Conservation (phyloP, 768 basidiomycete species). For the Lepiota brunneoincarnata region DNA sequence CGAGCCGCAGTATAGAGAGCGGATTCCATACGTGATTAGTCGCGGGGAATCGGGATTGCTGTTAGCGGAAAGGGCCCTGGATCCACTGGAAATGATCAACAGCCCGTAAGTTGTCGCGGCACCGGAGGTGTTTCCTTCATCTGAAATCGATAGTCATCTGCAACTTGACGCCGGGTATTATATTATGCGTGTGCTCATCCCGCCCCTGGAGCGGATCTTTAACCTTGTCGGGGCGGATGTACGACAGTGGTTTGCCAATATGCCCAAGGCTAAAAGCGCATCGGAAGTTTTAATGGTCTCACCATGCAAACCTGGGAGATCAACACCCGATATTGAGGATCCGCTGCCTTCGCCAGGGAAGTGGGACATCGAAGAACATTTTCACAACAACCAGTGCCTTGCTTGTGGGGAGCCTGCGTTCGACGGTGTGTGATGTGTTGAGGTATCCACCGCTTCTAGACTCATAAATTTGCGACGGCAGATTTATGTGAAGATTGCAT, state of each 20-base stretch:
- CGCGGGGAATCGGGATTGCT: constrained; percentile 59
- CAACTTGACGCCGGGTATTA: constrained; percentile 89
- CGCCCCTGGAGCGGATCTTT: constrained; percentile 88
- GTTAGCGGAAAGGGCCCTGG: constrained; percentile 38
- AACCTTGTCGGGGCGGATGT: constrained; percentile 90
- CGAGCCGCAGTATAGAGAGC: constrained; percentile 90
- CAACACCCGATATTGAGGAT: constrained; percentile 11
- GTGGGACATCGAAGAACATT: constrained; percentile 72
- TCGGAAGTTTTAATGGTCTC: constrained; percentile 30
- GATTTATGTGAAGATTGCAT: constrained; percentile 69
- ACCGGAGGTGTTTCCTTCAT: background rate
- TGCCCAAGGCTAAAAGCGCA: constrained; percentile 54
- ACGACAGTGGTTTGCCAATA: constrained; percentile 80
- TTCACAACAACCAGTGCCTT: constrained; percentile 66
- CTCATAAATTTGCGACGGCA: constrained; percentile 19
- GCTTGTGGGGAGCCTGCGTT: constrained; percentile 58
- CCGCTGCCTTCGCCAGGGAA: constrained; percentile 28
- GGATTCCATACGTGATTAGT: constrained; percentile 87
- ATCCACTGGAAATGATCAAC: constrained; percentile 27
- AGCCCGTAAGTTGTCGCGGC: constrained; percentile 16
- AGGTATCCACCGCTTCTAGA: background rate
- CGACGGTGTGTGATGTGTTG: constrained; percentile 38
- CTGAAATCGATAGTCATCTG: constrained; percentile 44
- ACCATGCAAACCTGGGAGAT: constrained; percentile 24
- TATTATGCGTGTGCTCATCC: constrained; percentile 82